These are phyloP conservation scores for Talaromyces trachyspermus DNA, from an alignment of 495 filamentous ascomycete species.

Conservation along the genomic window DNA sequence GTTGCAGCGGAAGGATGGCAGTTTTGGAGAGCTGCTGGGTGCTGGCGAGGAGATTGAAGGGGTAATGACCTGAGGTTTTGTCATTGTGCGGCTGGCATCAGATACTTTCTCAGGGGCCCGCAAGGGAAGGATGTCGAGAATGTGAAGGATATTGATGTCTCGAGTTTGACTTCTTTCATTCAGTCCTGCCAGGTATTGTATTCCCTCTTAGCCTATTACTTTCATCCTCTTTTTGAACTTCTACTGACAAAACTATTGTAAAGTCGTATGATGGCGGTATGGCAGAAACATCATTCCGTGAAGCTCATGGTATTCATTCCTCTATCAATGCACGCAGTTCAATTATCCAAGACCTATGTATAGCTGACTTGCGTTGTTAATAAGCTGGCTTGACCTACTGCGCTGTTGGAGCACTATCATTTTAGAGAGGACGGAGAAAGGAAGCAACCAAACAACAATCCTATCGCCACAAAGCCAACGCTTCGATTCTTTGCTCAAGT, in stretches of 20 bases:
- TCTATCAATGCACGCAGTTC: conserved; percentile 8
- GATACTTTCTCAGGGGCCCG: conserved; percentile 69
- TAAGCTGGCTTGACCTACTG: conserved; percentile 85
- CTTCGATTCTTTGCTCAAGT: conserved; percentile 45
- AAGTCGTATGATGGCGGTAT: conserved; percentile 91
- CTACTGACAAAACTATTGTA: neutral
- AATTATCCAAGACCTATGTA: neutral
- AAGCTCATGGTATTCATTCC: conserved; percentile 70
- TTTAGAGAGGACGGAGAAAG: conserved; percentile 39
- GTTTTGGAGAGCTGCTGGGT: conserved; percentile 78
- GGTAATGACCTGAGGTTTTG: conserved; percentile 82
- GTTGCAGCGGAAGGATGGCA: conserved; percentile 78
- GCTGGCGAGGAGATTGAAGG: conserved; percentile 58
- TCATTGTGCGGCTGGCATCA: conserved; percentile 70
- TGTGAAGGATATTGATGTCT: conserved; percentile 68
- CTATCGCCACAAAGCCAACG: conserved; percentile 25
- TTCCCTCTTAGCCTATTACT: neutral
- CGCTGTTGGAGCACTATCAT: conserved; percentile 69
- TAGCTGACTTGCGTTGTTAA: conserved; percentile 15
- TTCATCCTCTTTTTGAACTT: neutral
- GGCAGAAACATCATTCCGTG: conserved; percentile 69
- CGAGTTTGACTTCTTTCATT: conserved; percentile 63
- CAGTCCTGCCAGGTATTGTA: conserved; percentile 53
- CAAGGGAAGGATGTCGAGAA: conserved; percentile 44
- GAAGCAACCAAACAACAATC: conserved; percentile 15